Percentiles rank a stretch among this genome's conserved stretches.
Evolutionary conservation across 352 stramenopile genomes (phyloP).

Genomic region (Globisporangium lucens): DNA sequence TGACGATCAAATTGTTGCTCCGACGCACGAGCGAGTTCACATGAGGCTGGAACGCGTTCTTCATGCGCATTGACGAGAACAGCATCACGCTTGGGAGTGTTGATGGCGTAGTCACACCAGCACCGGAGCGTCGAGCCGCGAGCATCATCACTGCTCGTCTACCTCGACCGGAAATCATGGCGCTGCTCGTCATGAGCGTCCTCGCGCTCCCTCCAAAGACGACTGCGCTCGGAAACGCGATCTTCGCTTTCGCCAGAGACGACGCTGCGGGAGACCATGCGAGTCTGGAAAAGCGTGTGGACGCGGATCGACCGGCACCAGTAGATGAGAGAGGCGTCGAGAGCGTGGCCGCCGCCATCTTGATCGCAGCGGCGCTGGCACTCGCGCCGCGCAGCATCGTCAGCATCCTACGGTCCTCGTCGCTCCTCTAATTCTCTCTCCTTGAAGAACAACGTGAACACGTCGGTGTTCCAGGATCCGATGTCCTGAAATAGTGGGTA

Average conservation of each 20-base stretch:
- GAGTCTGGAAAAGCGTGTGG: constrained; percentile 1
- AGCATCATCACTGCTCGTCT: background rate
- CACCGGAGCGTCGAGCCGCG: background rate
- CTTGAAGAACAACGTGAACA: constrained; percentile 1
- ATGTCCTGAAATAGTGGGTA: background rate
- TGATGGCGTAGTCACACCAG: background rate
- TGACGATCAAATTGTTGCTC: background rate
- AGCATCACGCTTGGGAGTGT: constrained; percentile 7
- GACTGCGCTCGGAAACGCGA: background rate
- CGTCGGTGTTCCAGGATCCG: background rate
- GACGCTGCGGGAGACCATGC: background rate
- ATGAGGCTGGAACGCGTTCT: constrained; percentile 16
- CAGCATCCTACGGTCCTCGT: constrained; percentile 1
- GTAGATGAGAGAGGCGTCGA: background rate
- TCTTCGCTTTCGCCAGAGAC: background rate
- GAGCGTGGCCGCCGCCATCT: background rate
- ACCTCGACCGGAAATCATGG: background rate
- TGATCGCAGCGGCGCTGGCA: background rate
- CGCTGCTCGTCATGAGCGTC: constrained; percentile 6
- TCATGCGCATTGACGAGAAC: constrained; percentile 14
- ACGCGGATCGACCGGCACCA: background rate
- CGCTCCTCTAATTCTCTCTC: background rate
- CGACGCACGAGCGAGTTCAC: background rate
- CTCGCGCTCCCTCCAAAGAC: background rate
- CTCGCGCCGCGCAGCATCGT: constrained; percentile 10